These are phyloP conservation scores for Polygonum maritimum DNA, from an alignment of 148 eudicot genomes.

Conservation along the genomic window DNA sequence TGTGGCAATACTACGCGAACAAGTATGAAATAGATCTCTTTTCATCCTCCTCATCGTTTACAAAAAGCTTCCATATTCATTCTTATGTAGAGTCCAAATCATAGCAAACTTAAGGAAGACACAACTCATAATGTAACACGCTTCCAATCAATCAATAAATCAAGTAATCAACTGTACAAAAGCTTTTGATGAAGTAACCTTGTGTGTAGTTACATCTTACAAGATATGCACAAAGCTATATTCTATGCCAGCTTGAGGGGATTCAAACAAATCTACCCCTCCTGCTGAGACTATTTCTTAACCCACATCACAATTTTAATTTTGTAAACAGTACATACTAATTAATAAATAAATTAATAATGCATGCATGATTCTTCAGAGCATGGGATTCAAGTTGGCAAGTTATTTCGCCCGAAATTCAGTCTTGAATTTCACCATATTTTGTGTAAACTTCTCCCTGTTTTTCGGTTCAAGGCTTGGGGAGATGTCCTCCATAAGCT, in stretches of 20 bases:
- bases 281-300: neutral
- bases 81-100: too few relatives aligned
- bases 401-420: conserved; percentile 30
- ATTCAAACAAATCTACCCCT: neutral
- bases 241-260: conserved; percentile 2
- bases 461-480: conserved; percentile 35
- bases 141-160: neutral
- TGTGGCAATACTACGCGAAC: neutral
- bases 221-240: conserved; percentile 5
- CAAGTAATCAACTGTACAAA: neutral
- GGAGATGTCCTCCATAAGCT: conserved; percentile 42
- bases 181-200: neutral
- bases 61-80: too few relatives aligned
- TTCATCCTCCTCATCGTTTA: too few relatives aligned
- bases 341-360: neutral
- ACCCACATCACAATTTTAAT: neutral
- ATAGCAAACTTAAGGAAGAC: too few relatives aligned
- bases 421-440: conserved; percentile 37
- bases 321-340: neutral
- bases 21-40: neutral
- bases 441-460: conserved; percentile 45
- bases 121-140: neutral
- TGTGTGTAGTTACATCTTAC: conserved; percentile 4
- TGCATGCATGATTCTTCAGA: neutral
- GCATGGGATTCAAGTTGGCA: neutral